Evolutionary conservation across 352 stramenopile genomes (phyloP), one percentile per base, ranked within the genome.

Genomic region (Phytophthora vignae): DNA sequence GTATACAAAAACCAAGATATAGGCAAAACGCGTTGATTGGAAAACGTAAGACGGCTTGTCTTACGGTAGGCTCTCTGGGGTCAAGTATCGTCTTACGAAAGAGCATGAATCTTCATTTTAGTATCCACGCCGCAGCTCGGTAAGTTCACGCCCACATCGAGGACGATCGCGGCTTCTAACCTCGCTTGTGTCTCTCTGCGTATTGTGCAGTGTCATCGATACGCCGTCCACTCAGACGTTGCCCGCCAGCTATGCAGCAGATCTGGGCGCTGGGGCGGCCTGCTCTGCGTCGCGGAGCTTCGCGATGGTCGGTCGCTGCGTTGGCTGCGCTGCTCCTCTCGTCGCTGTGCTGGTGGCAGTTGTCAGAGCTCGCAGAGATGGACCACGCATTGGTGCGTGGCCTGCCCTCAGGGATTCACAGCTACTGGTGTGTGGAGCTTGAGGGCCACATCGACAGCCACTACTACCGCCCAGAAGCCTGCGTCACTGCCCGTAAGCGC

Each of bases 371-470:
- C n/a, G 71, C 71, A 15, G 71, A 77, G 50, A 54, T 60, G 15
- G 67, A 77, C 38, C 67, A 73, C 19, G 44, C 40, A 33, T 27
- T 78, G 44, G 5, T 78, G 15, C 61, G 52, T 31, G 46, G 44
- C 22, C 52, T 78, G 11, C 71, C 67, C 49, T 12, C 14, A 9
- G 42, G 21, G 29, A 27, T 73, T 42, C 69, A 64, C 17, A 49
- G 48, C 27, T 75, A 52, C 14, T 77, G 68, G 58, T 86, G 79
- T 33, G 67, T 82, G 38, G 62, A 75, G 7, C 62, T 81, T n/a
- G 71, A 84, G 64, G 76, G 71, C 25, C 79, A 87, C 60, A 81
- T 82, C 21, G 79, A 87, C 52, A 50, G 54, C 49, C 61, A 71
- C 42, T 81, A 82, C 54, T 80, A 80, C 54, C 64, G 71, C 19